Percentiles rank a stretch among this genome's conserved stretches.
phyloP scores from a whole-genome alignment of 768 basidiomycete species.

The Hypholoma fasciculare region DNA sequence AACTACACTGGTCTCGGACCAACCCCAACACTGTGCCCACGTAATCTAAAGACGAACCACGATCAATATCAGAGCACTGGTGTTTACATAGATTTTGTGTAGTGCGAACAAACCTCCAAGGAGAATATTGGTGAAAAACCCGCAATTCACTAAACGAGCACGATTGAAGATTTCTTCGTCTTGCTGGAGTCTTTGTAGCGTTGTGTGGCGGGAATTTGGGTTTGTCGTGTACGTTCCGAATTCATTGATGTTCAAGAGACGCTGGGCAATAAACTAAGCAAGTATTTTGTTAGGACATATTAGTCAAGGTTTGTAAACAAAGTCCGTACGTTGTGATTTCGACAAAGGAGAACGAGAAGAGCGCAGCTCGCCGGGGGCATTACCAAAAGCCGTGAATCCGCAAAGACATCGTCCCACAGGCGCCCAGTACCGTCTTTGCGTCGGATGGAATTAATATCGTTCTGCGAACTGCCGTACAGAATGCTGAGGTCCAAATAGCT shows the following conservation, averaged over 20 bases:
- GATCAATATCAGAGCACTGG: slow-evolving; percentile 31
- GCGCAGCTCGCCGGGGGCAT: slow-evolving; percentile 55
- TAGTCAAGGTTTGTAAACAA: neutral
- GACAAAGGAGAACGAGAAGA: slow-evolving; percentile 52
- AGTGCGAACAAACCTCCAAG: neutral
- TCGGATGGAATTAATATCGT: neutral
- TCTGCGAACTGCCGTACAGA: slow-evolving; percentile 51
- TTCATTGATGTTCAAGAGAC: slow-evolving; percentile 57
- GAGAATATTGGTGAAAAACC: neutral
- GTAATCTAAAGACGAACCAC: slow-evolving; percentile 53
- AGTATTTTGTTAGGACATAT: neutral
- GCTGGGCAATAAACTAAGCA: slow-evolving; percentile 52
- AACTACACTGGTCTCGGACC: too few species aligned
- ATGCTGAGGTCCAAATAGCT: slow-evolving; percentile 59
- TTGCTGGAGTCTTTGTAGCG: slow-evolving; percentile 21
- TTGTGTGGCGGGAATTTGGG: slow-evolving; percentile 26
- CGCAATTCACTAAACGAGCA: slow-evolving; percentile 49
- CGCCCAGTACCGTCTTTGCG: slow-evolving; percentile 28
- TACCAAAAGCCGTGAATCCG: slow-evolving; percentile 51
- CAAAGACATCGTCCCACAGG: slow-evolving; percentile 53
- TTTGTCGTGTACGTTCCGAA: slow-evolving; percentile 41
- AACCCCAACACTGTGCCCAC: slow-evolving; percentile 24
- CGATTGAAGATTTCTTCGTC: slow-evolving; percentile 65
- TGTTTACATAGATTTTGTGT: slow-evolving; percentile 19
- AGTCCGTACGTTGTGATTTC: slow-evolving; percentile 57